These are phyloP conservation scores for Cladobotryum protrusum DNA, from an alignment of 2,329 filamentous ascomycete species.

Conservation along the genomic window DNA sequence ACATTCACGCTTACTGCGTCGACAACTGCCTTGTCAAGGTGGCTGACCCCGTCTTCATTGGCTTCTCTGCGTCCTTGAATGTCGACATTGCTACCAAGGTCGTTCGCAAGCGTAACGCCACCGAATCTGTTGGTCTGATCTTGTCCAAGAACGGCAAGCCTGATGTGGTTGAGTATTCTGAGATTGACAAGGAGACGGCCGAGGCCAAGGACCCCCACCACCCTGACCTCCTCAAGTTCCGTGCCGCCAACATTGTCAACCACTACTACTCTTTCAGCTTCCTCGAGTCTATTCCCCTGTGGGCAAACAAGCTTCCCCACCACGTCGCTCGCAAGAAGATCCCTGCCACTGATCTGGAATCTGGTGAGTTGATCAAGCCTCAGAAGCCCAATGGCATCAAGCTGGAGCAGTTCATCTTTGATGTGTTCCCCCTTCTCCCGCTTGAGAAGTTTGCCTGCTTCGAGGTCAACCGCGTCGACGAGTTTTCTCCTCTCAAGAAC, in stretches of 20 bases:
- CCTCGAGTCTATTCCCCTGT: conserved; percentile 82
- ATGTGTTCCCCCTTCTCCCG: conserved; percentile 86
- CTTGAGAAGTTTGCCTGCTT: conserved; percentile 90
- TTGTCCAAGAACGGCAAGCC: conserved; percentile 92
- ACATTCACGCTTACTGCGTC: conserved; percentile 96
- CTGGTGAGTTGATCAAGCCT: conserved; percentile 78
- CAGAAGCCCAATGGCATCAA: conserved; percentile 97
- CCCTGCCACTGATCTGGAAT: conserved; percentile 69
- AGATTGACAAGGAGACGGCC: conserved; percentile 85
- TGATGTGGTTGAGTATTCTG: conserved; percentile 97
- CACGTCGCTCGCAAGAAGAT: conserved; percentile 99
- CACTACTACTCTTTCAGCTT: conserved; percentile 98
- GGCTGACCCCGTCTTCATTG: conserved; percentile 93
- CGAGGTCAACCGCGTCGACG: conserved; percentile 93
- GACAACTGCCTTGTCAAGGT: conserved; percentile 99
- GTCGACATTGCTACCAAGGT: conserved; percentile 98
- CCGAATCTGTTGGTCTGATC: conserved; percentile 92
- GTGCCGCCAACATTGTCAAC: conserved; percentile 98
- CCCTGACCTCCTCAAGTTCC: conserved; percentile 80
- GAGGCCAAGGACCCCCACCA: conserved; percentile 82
- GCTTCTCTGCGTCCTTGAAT: conserved; percentile 79
- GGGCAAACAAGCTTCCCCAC: conserved; percentile 81
- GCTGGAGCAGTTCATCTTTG: conserved; percentile 98
- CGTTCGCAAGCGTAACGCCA: conserved; percentile 95
- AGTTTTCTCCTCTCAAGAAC: conserved; percentile 98